These are phyloP conservation scores for Penicillium sp. DNA, from an alignment of 2,329 filamentous ascomycete species.

Conservation along the genomic window DNA sequence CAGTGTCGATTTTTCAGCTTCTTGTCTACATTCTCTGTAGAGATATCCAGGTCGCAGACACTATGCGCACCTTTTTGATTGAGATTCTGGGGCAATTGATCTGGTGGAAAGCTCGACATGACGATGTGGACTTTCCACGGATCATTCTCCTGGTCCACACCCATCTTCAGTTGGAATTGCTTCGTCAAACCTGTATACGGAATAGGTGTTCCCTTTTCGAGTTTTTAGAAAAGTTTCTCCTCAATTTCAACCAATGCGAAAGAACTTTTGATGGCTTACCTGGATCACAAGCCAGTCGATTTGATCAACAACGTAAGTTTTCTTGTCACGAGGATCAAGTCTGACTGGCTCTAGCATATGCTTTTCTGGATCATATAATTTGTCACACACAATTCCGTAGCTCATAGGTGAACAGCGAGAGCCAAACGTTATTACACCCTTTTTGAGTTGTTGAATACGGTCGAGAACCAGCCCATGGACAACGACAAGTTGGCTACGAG, in stretches of 20 bases:
- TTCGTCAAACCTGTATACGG: constrained; percentile 29
- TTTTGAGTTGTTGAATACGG: constrained; percentile 35
- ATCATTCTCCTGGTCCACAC: constrained; percentile 23
- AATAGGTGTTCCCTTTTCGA: constrained; percentile 23
- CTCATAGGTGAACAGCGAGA: constrained; percentile 39
- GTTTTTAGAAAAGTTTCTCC: neutral
- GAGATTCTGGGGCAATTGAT: constrained; percentile 30
- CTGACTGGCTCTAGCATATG: constrained; percentile 33
- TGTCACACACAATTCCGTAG: constrained; percentile 41
- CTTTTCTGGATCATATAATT: constrained; percentile 33
- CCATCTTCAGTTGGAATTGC: constrained; percentile 32
- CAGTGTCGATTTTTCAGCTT: constrained; percentile 42
- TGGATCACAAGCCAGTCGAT: constrained; percentile 42
- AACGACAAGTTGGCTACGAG: constrained; percentile 35
- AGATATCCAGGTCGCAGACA: constrained; percentile 36
- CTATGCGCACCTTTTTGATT: constrained; percentile 26
- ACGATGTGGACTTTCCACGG: constrained; percentile 39
- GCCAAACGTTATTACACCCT: constrained; percentile 32
- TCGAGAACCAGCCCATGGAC: constrained; percentile 41
- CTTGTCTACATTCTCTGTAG: constrained; percentile 32
- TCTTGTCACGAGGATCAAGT: constrained; percentile 37
- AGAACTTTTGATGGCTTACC: constrained; percentile 18
- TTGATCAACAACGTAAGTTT: constrained; percentile 36
- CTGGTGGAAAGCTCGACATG: constrained; percentile 31
- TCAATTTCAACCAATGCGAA: neutral